Conservation (phyloP, 768 basidiomycete genomes). For the Filobasidium wieringae region DNA sequence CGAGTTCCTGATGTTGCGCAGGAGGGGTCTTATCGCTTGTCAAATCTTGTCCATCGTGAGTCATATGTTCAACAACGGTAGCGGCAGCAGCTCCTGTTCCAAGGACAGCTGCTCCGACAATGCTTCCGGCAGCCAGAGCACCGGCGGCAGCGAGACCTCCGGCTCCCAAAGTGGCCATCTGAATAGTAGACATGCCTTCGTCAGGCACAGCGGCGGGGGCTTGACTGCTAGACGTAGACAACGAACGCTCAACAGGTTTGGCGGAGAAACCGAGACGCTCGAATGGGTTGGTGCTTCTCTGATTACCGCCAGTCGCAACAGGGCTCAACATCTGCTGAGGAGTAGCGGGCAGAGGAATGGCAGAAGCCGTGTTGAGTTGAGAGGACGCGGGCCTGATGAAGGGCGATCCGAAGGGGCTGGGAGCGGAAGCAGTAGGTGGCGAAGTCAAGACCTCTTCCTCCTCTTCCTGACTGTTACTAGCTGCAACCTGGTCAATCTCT, state of each 20-base stretch:
- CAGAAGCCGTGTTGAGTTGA: conserved; percentile 45
- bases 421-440: conserved; percentile 13
- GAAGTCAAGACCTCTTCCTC: conserved; percentile 31
- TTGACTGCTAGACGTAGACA: background rate
- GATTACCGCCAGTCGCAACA: conserved; percentile 41
- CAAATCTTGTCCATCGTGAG: conserved; percentile 14
- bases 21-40: background rate
- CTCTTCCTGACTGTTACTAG: conserved; percentile 46
- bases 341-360: conserved; percentile 60
- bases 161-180: conserved; percentile 12
- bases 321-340: conserved; percentile 52
- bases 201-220: background rate
- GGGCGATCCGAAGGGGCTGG: background rate
- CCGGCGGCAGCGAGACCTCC: conserved; percentile 14
- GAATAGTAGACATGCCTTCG: conserved; percentile 1
- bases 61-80: conserved; percentile 18
- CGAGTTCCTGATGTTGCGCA: background rate
- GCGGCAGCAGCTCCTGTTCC: conserved; percentile 27
- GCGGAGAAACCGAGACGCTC: conserved; percentile 48
- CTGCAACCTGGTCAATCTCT: conserved; percentile 49
- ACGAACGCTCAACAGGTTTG: conserved; percentile 3
- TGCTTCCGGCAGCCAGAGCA: conserved; percentile 3
- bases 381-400: conserved; percentile 7
- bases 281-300: conserved; percentile 75
- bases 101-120: conserved; percentile 15